Evolutionary conservation across 169 alveolate genomes (phyloP), one percentile per base, ranked within the genome.

Genomic region (Ichthyophthirius multifiliis): DNA sequence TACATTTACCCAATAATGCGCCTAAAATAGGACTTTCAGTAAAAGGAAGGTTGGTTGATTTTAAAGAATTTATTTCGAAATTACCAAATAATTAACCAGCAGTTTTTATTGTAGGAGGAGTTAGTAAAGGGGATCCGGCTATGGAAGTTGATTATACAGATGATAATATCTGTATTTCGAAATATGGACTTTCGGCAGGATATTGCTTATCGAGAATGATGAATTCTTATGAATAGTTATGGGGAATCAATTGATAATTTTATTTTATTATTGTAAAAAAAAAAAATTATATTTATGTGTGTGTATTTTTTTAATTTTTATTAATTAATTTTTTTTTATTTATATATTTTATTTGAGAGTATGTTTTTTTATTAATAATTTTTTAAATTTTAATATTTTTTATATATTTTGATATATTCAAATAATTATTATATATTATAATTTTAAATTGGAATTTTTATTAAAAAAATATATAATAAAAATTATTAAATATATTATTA

Each of bases 31-130:
- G 96, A 1, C 90, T 94, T 9, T 85, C 93, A 34, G 83, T 84
- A 18, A 65, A 94, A 81, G 89, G 91, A 4, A 82, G 85, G 85
- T 43, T 92, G 20, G 89, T 92, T 5, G 86, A 90, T 65, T 35
- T 89, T 27, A 79, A 76, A 18, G 90, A 90, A 27, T 92, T 64
- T 86, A 88, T 92, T 30, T 79, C 71, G 32, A 76, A 75, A 4
- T 64, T 64, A 31, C 35, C 41, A 18, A 43, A 6, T 47, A 89
- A 76, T 37, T 82, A 82, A 63, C 90, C 94, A 13, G 74, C 77
- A n/a, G 94, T 62, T 3, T 90, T 90, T 73, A 94, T 89, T 18
- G 84, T 94, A 37, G 97, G 97, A 45, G 94, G 94, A 4, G 90
- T 90, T 23, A 84, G 94, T 31, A 89, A 90, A 27, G 96, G 96